Conservation (phyloP, 371 early-diverging fungal species). For the Batrachochytrium dendrobatidis region DNA sequence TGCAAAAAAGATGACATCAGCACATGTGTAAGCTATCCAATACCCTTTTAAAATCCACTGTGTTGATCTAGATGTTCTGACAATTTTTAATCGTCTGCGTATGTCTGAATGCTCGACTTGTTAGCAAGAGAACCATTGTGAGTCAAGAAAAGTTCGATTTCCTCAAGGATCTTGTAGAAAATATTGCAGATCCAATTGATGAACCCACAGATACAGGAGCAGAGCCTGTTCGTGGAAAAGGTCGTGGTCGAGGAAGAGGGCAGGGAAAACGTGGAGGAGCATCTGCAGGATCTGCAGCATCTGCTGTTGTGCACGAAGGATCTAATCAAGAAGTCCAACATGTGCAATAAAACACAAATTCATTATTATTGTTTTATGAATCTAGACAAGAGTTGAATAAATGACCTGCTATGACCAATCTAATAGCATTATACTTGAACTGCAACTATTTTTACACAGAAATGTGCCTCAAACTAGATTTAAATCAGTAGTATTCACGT, state of each 20-base stretch:
- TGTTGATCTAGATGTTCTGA: neutral
- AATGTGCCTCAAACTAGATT: neutral
- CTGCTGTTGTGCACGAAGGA: neutral
- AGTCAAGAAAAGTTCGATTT: constrained; percentile 88
- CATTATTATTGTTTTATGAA: neutral
- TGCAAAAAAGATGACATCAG: constrained; percentile 74
- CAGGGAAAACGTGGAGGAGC: constrained; percentile 22
- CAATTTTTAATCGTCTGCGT: neutral
- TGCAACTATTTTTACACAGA: neutral
- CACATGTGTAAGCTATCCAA: constrained; percentile 64
- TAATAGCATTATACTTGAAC: too few species aligned
- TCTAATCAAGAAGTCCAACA: neutral
- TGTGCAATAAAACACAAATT: neutral
- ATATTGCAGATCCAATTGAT: constrained; percentile 67
- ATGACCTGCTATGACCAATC: neutral
- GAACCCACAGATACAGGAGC: constrained; percentile 12
- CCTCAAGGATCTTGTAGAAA: constrained; percentile 78
- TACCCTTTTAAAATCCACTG: neutral
- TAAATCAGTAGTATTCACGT: too few species aligned
- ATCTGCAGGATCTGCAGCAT: constrained; percentile 45
- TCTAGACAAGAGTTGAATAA: neutral
- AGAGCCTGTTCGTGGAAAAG: constrained; percentile 1
- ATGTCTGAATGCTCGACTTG: neutral
- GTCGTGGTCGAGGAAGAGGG: constrained; percentile 23
- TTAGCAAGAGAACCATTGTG: constrained; percentile 77